These are phyloP conservation scores for Echium plantagineum DNA, from an alignment of 257 asterid species.

Conservation along the genomic window DNA sequence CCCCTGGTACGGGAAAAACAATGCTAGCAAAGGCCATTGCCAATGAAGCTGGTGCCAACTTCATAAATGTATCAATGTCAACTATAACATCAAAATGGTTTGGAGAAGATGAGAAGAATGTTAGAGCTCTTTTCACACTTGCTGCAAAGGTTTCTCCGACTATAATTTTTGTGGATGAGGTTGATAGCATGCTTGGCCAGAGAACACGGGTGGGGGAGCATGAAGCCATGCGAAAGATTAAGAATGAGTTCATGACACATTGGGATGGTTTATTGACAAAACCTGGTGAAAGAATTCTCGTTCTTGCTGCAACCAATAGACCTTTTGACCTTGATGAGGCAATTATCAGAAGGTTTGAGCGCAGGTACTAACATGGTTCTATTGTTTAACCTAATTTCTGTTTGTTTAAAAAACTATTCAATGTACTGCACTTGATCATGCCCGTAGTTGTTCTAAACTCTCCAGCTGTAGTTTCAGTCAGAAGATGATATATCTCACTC, in stretches of 20 bases:
- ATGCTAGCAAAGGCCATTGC: constrained; percentile 99
- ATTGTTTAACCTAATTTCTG: neutral
- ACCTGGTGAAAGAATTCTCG: constrained; percentile 88
- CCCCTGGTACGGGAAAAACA: constrained; percentile 99
- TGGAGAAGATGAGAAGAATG: constrained; percentile 96
- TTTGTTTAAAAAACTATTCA: neutral
- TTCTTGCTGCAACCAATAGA: constrained; percentile 96
- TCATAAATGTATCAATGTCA: constrained; percentile 93
- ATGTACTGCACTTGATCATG: too few relatives aligned
- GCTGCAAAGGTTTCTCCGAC: constrained; percentile 97
- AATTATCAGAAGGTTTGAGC: constrained; percentile 90
- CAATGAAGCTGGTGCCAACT: constrained; percentile 94
- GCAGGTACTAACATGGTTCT: constrained; percentile 45
- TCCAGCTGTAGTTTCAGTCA: neutral
- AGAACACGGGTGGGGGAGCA: constrained; percentile 93
- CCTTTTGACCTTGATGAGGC: constrained; percentile 99
- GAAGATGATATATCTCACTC: constrained; percentile 3
- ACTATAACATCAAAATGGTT: constrained; percentile 98
- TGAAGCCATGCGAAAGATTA: constrained; percentile 95
- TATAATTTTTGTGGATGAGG: constrained; percentile 92
- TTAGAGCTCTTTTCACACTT: constrained; percentile 92
- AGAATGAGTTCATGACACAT: constrained; percentile 89
- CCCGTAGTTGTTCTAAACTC: too few relatives aligned
- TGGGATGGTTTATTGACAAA: constrained; percentile 95
- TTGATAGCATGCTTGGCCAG: constrained; percentile 98